These are phyloP conservation scores for Phymatotrichopsis omnivora DNA, from an alignment of 2,329 filamentous ascomycete species.

Conservation along the genomic window DNA sequence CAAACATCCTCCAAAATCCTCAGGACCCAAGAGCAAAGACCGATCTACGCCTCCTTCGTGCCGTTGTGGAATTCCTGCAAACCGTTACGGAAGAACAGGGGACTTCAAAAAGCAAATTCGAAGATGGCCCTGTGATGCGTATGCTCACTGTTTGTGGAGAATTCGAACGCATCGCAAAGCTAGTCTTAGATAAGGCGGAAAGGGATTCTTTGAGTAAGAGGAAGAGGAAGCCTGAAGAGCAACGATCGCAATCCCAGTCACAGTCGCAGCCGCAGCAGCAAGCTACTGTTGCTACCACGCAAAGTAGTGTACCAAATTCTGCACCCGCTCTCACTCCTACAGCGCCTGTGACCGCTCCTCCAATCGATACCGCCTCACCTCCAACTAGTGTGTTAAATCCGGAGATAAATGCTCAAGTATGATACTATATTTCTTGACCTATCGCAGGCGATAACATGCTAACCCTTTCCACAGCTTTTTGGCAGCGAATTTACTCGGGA, in stretches of 20 bases:
- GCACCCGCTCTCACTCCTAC: conserved; percentile 4
- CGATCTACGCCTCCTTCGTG: conserved; percentile 81
- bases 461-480: conserved; percentile 14
- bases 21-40: conserved; percentile 78
- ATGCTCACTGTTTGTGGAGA: conserved; percentile 94
- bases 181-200: conserved; percentile 84
- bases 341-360: conserved; percentile 3
- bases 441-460: too few species aligned
- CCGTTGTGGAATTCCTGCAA: conserved; percentile 84
- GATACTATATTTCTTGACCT: neutral
- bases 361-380: conserved; percentile 11
- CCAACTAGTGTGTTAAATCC: conserved; percentile 23
- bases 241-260: conserved; percentile 6
- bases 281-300: too few species aligned
- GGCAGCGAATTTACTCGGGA: conserved; percentile 18
- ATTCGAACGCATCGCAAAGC: conserved; percentile 85
- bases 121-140: conserved; percentile 53
- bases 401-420: conserved; percentile 26
- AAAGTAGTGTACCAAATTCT: conserved; percentile 4
- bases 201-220: conserved; percentile 68
- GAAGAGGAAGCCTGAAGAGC: conserved; percentile 68
- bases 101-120: conserved; percentile 52
- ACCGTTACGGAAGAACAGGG: conserved; percentile 83
- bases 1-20: conserved; percentile 92
- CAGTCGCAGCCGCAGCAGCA: neutral